phyloP scores from a whole-genome alignment of 148 eudicot species.

The Bassia scoparia region DNA sequence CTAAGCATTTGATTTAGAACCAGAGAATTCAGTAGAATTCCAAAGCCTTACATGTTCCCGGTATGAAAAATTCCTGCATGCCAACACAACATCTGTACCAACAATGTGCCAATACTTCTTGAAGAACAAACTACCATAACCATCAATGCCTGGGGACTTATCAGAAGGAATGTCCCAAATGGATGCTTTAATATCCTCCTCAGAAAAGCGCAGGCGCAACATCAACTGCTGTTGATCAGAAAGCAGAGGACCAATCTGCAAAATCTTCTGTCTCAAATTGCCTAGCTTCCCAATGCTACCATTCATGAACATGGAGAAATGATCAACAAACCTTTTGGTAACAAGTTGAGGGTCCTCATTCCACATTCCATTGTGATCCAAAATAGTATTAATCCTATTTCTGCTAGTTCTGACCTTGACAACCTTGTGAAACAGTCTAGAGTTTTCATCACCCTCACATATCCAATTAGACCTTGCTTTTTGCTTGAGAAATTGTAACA shows the following conservation, averaged over 20 bases:
- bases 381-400: background rate
- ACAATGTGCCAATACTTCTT: background rate
- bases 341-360: background rate
- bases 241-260: background rate
- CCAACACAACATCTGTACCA: background rate
- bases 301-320: background rate
- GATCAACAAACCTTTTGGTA: background rate
- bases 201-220: background rate
- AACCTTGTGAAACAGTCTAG: background rate
- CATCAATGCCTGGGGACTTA: background rate
- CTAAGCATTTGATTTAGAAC: background rate
- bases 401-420: background rate
- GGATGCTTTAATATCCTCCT: background rate
- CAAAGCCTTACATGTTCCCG: background rate
- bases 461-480: background rate
- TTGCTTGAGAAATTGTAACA: background rate
- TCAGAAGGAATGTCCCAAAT: background rate
- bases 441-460: background rate
- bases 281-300: fast-evolving
- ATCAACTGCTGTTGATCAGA: background rate
- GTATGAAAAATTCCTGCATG: background rate
- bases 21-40: background rate
- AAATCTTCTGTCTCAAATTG: background rate
- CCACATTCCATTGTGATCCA: background rate
- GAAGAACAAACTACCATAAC: background rate